These are phyloP conservation scores for Betula pendula DNA, from an alignment of 306 rosid genomes.

Conservation along the genomic window DNA sequence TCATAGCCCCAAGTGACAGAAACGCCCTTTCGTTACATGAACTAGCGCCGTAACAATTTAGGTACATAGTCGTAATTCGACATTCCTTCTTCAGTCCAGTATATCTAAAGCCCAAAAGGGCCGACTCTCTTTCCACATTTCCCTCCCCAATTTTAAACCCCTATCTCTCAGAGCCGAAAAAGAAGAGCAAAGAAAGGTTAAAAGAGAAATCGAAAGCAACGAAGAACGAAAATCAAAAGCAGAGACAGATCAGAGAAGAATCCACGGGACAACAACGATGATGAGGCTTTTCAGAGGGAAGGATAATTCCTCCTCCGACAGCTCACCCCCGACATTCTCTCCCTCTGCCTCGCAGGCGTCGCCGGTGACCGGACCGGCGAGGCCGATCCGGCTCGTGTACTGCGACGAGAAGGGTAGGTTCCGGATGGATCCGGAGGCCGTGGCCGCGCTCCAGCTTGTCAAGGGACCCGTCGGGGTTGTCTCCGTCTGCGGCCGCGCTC, in stretches of 20 bases:
- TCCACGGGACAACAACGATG: slow-evolving; percentile 33
- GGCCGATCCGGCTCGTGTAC: slow-evolving; percentile 82
- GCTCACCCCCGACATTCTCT: slow-evolving; percentile 41
- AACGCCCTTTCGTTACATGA: neutral
- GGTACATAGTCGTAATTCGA: slow-evolving; percentile 23
- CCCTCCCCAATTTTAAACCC: slow-evolving; percentile 66
- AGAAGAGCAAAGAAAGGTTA: neutral
- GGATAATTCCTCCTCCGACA: slow-evolving; percentile 45
- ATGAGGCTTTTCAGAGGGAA: slow-evolving; percentile 42
- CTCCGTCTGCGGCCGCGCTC: slow-evolving; percentile 93
- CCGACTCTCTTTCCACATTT: slow-evolving; percentile 15
- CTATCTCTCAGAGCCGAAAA: slow-evolving; percentile 4
- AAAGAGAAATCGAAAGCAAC: neutral
- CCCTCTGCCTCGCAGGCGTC: slow-evolving; percentile 32
- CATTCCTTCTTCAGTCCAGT: neutral
- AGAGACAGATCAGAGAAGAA: slow-evolving; percentile 2
- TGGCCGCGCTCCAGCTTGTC: slow-evolving; percentile 81
- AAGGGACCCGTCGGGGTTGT: slow-evolving; percentile 93
- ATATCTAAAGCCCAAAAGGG: slow-evolving; percentile 6
- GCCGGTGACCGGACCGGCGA: slow-evolving; percentile 70
- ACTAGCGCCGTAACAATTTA: no score
- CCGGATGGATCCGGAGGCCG: slow-evolving; percentile 94
- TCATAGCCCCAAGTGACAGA: neutral
- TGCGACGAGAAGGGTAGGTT: slow-evolving; percentile 90
- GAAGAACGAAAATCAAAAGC: neutral